Base-by-base conservation (phyloP, 371 early-diverging fungal species). In the Mucor racemosus region DNA sequence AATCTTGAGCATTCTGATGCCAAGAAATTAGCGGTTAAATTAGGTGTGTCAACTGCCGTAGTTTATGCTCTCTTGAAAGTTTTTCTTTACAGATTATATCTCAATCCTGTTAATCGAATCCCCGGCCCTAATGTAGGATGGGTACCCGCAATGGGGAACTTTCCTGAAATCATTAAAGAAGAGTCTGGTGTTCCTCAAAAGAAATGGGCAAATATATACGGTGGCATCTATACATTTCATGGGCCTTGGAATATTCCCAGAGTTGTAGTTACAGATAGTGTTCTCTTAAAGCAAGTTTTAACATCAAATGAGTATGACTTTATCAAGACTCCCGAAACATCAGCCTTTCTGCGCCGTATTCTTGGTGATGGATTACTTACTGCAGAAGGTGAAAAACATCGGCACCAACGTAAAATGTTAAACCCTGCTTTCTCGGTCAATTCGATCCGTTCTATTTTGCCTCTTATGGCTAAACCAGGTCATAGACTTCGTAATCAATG, bases 371-470 rank as follows among this genome's bases (percentile, higher is more conserved):
- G 91, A 7, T 65, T 91, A 6, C 58, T 91, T 41, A 66, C 87
- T 9, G 78, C 84, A 0, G 89, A 90, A 62, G 91, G 90, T 0
- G 79, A 75, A 41, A 75, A 58, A 0, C 91, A 91, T 71, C 78
- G 80, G 58, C 82, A 78, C 21, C 91, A 91, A 67, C 86, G 91
- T 48, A 88, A 86, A 55, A 76, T 90, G 79, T 66, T 90, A 41
- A 90, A 90, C 66, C 91, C 91, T 8, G 86, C 87, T 8, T 91
- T 91, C 62, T 71, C 80, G 3, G 71, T 84, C 26, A 74, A 78
- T 44, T 73, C 86, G 10, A 73, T 89, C 53, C 80, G 81, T 10
- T 64, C 69, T 3, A 67, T 86, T 60, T 64, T 81, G 0, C 89
- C 89, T 0, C 58, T 76, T 44, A 76, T 88, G 66, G 67, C 72